Base-by-base conservation (phyloP, 140 eudicot species). In the Cichorium intybus region DNA sequence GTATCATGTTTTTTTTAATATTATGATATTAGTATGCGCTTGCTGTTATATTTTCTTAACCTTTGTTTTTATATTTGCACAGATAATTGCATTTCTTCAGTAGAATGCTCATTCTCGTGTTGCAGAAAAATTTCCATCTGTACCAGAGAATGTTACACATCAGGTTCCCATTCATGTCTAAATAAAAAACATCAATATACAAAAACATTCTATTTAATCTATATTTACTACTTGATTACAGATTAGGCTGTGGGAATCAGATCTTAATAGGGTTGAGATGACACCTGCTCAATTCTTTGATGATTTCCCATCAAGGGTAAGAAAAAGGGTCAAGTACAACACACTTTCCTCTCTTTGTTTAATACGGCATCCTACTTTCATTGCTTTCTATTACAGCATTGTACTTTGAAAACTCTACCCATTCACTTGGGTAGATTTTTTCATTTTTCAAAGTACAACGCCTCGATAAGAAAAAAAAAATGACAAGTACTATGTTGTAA, bases 51-150 rank as follows among this genome's bases (percentile, higher is more conserved):
- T n/a, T n/a, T n/a, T n/a, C n/a, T n/a, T n/a, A n/a, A n/a, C n/a
- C n/a, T 56, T 34, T 60, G 56, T 27, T 31, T 61, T 12, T 26
- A 62, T 27, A 18, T 35, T 26, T 84, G 89, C n/a, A n/a, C 95
- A 92, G 96, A 87, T 88, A 75, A 57, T 88, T 73, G 81, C 82
- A 22, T 88, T 93, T 74, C 90, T 93, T 37, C 99, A 88, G 88
- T 96, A 93, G 85, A 93, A 93, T 81, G 96, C 95, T 59, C 99
- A 93, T 77, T 95, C 96, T 73, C 92, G 96, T 67, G 99, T 88
- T 39, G 93, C 93, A 9, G 95, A 88, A 70, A 84, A 77, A 76
- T 70, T 80, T 58, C 99, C 96, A 9, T 37, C 95, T 72, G 95
- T 93, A 24, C 99, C 96, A 12, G 99, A 93, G 79, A 93, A 93